phyloP scores from a whole-genome alignment of 1,139 yeast species.

The Petasospora fabianii region DNA sequence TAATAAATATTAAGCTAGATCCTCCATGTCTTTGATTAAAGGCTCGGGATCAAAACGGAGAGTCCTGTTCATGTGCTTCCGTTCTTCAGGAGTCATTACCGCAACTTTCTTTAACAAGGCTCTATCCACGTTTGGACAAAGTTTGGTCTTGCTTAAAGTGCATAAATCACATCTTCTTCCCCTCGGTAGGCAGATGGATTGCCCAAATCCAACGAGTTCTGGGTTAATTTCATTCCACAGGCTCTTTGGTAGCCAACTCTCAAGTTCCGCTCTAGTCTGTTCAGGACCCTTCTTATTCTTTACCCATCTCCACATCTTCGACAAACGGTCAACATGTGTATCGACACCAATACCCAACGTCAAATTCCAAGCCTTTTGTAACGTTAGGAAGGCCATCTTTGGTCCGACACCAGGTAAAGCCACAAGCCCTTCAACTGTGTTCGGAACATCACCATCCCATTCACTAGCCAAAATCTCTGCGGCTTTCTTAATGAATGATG shows the following conservation, averaged over 20 bases:
- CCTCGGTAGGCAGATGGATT: conserved; percentile 75
- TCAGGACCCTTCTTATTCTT: conserved; percentile 64
- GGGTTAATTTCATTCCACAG: conserved; percentile 88
- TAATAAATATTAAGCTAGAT: conserved; percentile 17
- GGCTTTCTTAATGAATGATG: conserved; percentile 62
- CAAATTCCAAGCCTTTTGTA: conserved; percentile 79
- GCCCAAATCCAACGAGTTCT: conserved; percentile 89
- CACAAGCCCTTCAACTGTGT: conserved; percentile 60
- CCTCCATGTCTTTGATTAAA: conserved; percentile 27
- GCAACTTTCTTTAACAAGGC: conserved; percentile 37
- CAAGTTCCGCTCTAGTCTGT: conserved; percentile 61
- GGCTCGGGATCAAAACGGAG: conserved; percentile 27
- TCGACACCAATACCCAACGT: conserved; percentile 89
- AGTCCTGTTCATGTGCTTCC: conserved; percentile 37
- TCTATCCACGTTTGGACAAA: conserved; percentile 53
- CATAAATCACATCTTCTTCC: conserved; percentile 76
- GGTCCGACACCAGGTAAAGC: conserved; percentile 93
- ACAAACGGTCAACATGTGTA: conserved; percentile 82
- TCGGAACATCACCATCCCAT: conserved; percentile 66
- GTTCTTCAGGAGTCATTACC: conserved; percentile 32
- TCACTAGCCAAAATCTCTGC: conserved; percentile 49
- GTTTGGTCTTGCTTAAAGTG: conserved; percentile 43
- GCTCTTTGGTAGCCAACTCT: conserved; percentile 68
- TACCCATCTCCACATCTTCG: conserved; percentile 83
- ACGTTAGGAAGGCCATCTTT: conserved; percentile 81